These are phyloP conservation scores for Plasmopara muralis DNA, from an alignment of 352 stramenopile species.

Conservation along the genomic window DNA sequence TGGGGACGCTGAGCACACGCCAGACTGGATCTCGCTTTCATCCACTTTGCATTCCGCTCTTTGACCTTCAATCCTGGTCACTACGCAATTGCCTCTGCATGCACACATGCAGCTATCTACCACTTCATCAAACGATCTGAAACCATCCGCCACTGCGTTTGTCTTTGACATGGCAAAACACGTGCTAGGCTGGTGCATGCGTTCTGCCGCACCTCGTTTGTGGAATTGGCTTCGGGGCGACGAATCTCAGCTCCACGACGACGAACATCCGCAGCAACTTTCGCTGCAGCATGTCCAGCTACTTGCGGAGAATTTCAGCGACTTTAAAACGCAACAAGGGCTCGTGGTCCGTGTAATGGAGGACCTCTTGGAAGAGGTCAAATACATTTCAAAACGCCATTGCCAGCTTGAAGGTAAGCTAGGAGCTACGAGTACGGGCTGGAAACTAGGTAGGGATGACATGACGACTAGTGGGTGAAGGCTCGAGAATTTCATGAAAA, in stretches of 20 bases:
- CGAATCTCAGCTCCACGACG: not conserved
- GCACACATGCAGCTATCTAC: not conserved
- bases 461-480: not conserved
- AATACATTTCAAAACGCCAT: not conserved
- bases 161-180: conserved; percentile 1
- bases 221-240: conserved; percentile 1
- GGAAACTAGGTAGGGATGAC: not conserved
- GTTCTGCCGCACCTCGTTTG: conserved; percentile 2
- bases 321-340: conserved; percentile 4
- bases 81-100: not conserved
- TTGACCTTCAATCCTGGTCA: not conserved
- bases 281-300: conserved; percentile 1
- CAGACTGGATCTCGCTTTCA: not conserved
- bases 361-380: conserved; percentile 1
- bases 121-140: not conserved
- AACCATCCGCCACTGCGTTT: conserved; percentile 2
- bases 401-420: not conserved
- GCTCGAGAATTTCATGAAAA: too few relatives aligned
- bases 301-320: not conserved
- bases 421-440: conserved; percentile 1
- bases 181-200: conserved; percentile 2
- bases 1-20: not conserved
- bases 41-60: not conserved
- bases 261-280: not conserved
- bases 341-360: not conserved